phyloP scores from a whole-genome alignment of 805 yeast species.

The Blastobotrys chiropterorum region DNA sequence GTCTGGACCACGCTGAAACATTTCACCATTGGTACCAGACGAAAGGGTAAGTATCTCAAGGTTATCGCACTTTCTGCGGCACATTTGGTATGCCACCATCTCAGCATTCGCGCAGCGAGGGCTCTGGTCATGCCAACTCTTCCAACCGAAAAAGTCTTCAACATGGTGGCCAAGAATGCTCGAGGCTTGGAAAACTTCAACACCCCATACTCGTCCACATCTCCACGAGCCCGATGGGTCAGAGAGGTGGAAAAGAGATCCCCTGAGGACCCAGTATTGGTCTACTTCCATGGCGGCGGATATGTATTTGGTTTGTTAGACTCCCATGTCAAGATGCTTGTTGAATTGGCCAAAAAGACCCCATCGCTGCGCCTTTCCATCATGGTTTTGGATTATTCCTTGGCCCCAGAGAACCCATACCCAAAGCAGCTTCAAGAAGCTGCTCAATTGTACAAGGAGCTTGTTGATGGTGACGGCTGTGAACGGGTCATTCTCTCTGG shows the following conservation, averaged over 20 bases:
- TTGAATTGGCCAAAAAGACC: constrained; percentile 3
- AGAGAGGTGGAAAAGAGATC: constrained; percentile 8
- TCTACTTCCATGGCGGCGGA: constrained; percentile 18
- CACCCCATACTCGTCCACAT: neutral
- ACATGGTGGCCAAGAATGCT: neutral
- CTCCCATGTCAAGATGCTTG: constrained; percentile 6
- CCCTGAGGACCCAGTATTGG: constrained; percentile 13
- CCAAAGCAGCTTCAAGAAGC: constrained; percentile 13
- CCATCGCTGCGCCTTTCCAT: constrained; percentile 9
- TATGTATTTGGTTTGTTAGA: constrained; percentile 7
- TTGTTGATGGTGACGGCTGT: constrained; percentile 7
- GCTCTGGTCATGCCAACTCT: constrained; percentile 3
- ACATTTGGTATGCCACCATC: neutral
- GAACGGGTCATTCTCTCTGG: constrained; percentile 11
- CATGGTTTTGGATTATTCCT: constrained; percentile 9
- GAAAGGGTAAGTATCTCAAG: constrained; percentile 6
- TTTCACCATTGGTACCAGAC: constrained; percentile 7
- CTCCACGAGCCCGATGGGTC: constrained; percentile 8
- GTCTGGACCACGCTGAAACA: constrained; percentile 3
- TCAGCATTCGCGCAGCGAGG: constrained; percentile 3
- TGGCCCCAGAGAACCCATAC: constrained; percentile 10
- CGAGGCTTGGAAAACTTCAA: constrained; percentile 2
- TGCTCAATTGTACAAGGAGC: constrained; percentile 6
- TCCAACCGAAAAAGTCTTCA: constrained; percentile 1
- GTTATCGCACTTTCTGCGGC: constrained; percentile 5